These are phyloP conservation scores for Dothideomycetidae sp. DNA, from an alignment of 2,329 filamentous ascomycete species.

Conservation along the genomic window DNA sequence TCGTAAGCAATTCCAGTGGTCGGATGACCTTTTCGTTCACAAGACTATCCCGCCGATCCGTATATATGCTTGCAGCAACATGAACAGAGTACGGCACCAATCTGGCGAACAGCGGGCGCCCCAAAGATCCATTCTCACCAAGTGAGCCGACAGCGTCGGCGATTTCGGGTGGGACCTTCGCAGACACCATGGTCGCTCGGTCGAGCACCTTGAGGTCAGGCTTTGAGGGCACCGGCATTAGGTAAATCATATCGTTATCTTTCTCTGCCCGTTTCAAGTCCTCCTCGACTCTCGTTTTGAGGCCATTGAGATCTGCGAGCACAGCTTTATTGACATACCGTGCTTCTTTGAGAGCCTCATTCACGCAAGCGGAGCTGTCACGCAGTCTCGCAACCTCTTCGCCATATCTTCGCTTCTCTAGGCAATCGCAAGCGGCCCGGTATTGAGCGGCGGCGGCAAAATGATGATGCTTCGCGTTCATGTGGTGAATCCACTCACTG, in stretches of 20 bases:
- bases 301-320: conserved; percentile 61
- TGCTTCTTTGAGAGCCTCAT: conserved; percentile 73
- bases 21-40: conserved; percentile 79
- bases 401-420: conserved; percentile 89
- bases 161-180: conserved; percentile 68
- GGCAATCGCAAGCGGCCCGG: conserved; percentile 71
- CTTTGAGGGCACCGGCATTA: conserved; percentile 73
- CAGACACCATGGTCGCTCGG: conserved; percentile 73
- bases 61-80: conserved; percentile 87
- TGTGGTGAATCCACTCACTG: conserved; percentile 94
- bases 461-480: conserved; percentile 92
- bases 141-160: conserved; percentile 66
- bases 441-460: conserved; percentile 94
- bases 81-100: conserved; percentile 93
- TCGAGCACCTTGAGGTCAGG: conserved; percentile 75
- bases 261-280: conserved; percentile 86
- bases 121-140: conserved; percentile 66
- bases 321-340: conserved; percentile 72
- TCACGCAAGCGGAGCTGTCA: conserved; percentile 70
- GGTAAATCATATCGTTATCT: conserved; percentile 92
- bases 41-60: conserved; percentile 76
- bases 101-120: conserved; percentile 73
- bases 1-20: conserved; percentile 68
- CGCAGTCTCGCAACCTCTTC: conserved; percentile 81
- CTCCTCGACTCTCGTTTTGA: conserved; percentile 72